Conservation (phyloP, 805 yeast genomes). For the Teunomyces lycoperdinae region DNA sequence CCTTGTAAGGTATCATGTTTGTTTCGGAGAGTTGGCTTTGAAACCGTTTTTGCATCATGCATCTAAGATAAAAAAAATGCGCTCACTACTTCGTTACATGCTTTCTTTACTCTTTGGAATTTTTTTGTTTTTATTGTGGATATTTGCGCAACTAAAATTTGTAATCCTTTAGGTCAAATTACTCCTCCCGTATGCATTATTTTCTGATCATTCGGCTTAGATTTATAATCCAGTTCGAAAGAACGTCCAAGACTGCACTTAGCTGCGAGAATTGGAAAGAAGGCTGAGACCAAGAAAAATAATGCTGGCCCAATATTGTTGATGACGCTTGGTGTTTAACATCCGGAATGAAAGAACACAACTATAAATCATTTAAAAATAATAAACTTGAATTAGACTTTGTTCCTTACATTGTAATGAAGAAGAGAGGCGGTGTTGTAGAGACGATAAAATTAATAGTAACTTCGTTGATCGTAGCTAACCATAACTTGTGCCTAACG, state of each 20-base stretch:
- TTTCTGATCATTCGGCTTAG: not conserved
- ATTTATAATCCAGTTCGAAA: not conserved
- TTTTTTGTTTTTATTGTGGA: not conserved
- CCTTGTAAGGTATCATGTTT: not conserved
- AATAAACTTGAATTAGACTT: conserved; percentile 3
- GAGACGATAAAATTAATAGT: not conserved
- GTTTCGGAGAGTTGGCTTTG: not conserved
- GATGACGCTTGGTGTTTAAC: not conserved
- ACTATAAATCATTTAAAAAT: conserved; percentile 1
- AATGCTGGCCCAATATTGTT: not conserved
- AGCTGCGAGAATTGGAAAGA: not conserved
- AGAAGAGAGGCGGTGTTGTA: not conserved
- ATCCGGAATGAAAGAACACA: not conserved
- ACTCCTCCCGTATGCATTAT: not conserved
- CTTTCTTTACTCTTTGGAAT: not conserved
- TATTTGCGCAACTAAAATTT: not conserved
- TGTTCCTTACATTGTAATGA: conserved; percentile 3
- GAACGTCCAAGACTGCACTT: not conserved
- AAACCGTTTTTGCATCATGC: not conserved
- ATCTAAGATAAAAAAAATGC: not conserved
- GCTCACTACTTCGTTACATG: not conserved
- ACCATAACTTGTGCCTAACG: not conserved
- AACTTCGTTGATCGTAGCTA: not conserved
- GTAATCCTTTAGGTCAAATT: not conserved
- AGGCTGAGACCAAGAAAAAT: not conserved